A percentile compares a stretch with the other conserved stretches of the same genome.
Conservation (phyloP, 1,284 basidiomycete species). For the Leccinum fuscescens region DNA sequence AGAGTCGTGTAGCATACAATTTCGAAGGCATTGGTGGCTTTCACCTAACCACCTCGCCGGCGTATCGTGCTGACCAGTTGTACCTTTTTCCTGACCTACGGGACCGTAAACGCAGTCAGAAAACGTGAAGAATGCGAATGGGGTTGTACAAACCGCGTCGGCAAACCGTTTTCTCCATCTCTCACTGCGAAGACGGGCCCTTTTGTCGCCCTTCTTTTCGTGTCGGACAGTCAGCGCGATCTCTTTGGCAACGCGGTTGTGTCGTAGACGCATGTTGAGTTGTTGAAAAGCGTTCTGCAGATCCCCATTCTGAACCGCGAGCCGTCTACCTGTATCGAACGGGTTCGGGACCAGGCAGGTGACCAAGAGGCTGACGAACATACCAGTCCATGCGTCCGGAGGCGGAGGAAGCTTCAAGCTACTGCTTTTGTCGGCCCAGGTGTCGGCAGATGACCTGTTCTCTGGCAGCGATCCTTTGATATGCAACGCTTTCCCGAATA, state of each 20-base stretch:
- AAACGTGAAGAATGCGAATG: conserved; percentile 1
- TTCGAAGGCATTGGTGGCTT: background rate
- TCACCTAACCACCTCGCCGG: conserved; percentile 41
- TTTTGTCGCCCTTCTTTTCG: conserved; percentile 45
- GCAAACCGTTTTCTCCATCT: conserved; percentile 39
- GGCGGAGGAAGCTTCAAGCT: conserved; percentile 26
- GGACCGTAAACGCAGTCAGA: conserved; percentile 12
- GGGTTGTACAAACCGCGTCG: conserved; percentile 30
- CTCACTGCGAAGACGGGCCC: conserved; percentile 35
- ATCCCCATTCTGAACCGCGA: conserved; percentile 34
- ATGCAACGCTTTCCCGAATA: conserved; percentile 19
- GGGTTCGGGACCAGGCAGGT: conserved; percentile 5
- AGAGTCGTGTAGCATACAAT: conserved; percentile 12
- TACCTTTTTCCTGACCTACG: conserved; percentile 53
- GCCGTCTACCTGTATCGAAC: conserved; percentile 40
- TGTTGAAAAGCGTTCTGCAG: conserved; percentile 43
- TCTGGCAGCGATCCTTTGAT: conserved; percentile 14
- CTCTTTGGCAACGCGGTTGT: conserved; percentile 57
- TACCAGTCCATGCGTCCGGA: conserved; percentile 32
- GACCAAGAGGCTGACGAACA: background rate
- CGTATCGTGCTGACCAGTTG: conserved; percentile 51
- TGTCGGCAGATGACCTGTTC: conserved; percentile 30
- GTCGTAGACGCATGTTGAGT: conserved; percentile 51
- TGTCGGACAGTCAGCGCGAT: conserved; percentile 55
- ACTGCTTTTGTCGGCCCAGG: conserved; percentile 38